Percentiles rank a stretch among this genome's conserved stretches.
Evolutionary conservation across 257 asterid species (phyloP).

Genomic region (Anisodus tanguticus): DNA sequence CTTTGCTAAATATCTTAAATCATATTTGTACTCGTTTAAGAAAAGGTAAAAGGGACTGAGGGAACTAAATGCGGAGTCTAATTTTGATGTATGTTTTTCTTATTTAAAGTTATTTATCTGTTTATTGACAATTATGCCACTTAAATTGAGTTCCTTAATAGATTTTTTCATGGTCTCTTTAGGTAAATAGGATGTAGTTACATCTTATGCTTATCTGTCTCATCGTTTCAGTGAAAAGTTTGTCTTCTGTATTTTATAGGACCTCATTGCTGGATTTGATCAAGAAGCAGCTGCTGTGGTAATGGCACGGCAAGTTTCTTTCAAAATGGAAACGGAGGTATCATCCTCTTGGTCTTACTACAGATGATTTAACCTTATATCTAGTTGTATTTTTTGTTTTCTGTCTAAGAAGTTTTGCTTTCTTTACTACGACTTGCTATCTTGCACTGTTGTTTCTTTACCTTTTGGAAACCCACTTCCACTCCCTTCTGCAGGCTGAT

Average conservation of each 20-base stretch:
- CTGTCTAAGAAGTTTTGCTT: slow-evolving; percentile 23
- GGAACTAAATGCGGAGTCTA: neutral
- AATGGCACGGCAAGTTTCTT: slow-evolving; percentile 92
- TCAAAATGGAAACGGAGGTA: slow-evolving; percentile 99
- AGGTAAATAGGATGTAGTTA: neutral
- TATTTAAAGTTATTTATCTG: slow-evolving; percentile 1
- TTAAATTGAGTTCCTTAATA: neutral
- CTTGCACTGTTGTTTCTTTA: slow-evolving; percentile 12
- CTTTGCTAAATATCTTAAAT: neutral
- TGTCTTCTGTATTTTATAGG: slow-evolving; percentile 57
- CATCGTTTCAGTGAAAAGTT: neutral
- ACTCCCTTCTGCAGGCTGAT: slow-evolving; percentile 72
- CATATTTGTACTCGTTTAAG: neutral
- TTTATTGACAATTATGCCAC: slow-evolving; percentile 13
- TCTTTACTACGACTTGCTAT: slow-evolving; percentile 22
- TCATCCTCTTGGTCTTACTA: slow-evolving; percentile 23
- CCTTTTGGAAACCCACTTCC: neutral
- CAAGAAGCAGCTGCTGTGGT: slow-evolving; percentile 99
- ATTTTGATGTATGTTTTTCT: neutral
- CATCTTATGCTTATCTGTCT: slow-evolving; percentile 3
- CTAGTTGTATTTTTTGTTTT: neutral
- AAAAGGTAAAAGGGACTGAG: neutral
- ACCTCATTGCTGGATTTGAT: slow-evolving; percentile 91
- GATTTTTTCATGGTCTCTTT: neutral
- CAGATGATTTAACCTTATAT: slow-evolving; percentile 25